These are phyloP conservation scores for Exophiala xenobiotica DNA, from an alignment of 2,329 filamentous ascomycete genomes.

Conservation along the genomic window DNA sequence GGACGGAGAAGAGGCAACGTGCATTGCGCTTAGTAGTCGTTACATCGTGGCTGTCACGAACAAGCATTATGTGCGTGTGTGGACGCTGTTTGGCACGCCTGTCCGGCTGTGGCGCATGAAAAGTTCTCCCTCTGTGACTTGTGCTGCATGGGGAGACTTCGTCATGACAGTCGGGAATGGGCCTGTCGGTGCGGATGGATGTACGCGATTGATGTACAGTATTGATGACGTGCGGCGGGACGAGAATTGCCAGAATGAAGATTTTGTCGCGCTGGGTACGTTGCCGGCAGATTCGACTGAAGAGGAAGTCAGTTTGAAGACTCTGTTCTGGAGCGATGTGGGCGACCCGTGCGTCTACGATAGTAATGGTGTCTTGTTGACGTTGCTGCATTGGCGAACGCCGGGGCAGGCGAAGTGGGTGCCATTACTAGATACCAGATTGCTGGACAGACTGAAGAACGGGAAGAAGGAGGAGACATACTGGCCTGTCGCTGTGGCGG, in stretches of 20 bases:
- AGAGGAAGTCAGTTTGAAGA: slow-evolving; percentile 69
- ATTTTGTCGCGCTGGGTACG: slow-evolving; percentile 75
- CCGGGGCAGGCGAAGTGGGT: slow-evolving; percentile 86
- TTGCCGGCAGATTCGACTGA: slow-evolving; percentile 21
- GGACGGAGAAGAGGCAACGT: slow-evolving; percentile 77
- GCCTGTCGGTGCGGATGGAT: slow-evolving; percentile 74
- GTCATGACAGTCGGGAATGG: slow-evolving; percentile 96
- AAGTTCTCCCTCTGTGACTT: slow-evolving; percentile 84
- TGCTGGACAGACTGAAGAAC: slow-evolving; percentile 74
- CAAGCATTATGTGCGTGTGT: slow-evolving; percentile 84
- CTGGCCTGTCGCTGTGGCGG: slow-evolving; percentile 91
- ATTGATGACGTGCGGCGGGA: slow-evolving; percentile 94
- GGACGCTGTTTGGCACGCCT: slow-evolving; percentile 87
- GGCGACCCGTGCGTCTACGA: slow-evolving; percentile 99
- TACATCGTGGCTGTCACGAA: slow-evolving; percentile 89
- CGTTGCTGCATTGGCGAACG: slow-evolving; percentile 85
- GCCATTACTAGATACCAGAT: slow-evolving; percentile 84
- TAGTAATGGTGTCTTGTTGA: slow-evolving; percentile 81
- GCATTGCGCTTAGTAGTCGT: slow-evolving; percentile 86
- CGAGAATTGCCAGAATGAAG: slow-evolving; percentile 91
- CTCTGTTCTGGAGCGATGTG: slow-evolving; percentile 85
- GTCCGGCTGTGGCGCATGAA: slow-evolving; percentile 89
- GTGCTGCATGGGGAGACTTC: slow-evolving; percentile 92
- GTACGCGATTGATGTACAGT: slow-evolving; percentile 77
- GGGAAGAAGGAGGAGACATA: slow-evolving; percentile 88